Percentiles rank a stretch among this genome's conserved stretches.
These are phyloP conservation scores for Cyamopsis tetragonoloba DNA, from an alignment of 306 rosid genomes.

Conservation along the genomic window DNA sequence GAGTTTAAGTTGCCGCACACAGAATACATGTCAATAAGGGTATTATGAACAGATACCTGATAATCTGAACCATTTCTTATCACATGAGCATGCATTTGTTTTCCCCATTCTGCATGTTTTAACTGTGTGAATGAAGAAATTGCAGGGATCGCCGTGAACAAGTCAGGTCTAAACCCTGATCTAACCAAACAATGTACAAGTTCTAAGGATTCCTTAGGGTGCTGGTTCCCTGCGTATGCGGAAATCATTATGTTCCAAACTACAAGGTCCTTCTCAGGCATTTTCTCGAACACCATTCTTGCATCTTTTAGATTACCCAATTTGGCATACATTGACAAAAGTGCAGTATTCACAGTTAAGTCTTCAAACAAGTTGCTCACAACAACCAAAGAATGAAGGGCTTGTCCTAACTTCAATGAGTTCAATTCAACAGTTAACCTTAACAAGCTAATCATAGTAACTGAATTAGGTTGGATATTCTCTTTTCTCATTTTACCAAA, in stretches of 20 bases:
- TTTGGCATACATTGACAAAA: conserved; percentile 66
- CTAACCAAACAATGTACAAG: conserved; percentile 51
- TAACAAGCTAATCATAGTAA: conserved; percentile 39
- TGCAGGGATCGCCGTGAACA: conserved; percentile 63
- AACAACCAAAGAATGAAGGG: conserved; percentile 45
- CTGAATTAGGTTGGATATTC: conserved; percentile 35
- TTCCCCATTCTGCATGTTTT: conserved; percentile 45
- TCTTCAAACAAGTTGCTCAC: conserved; percentile 45
- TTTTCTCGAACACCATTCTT: conserved; percentile 47
- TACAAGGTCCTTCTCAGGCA: conserved; percentile 63
- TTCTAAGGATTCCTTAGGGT: conserved; percentile 41
- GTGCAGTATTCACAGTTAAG: conserved; percentile 57
- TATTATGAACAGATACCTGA: conserved; percentile 61
- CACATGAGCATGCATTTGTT: conserved; percentile 64
- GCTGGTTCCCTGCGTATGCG: conserved; percentile 39
- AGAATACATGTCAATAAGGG: conserved; percentile 71
- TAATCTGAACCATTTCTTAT: conserved; percentile 60
- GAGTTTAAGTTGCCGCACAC: conserved; percentile 35
- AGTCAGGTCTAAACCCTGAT: conserved; percentile 56
- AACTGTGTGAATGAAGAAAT: conserved; percentile 56
- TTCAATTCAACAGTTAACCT: conserved; percentile 43
- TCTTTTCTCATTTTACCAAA: conserved; percentile 44
- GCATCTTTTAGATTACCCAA: conserved; percentile 47
- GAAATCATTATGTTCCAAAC: conserved; percentile 80
- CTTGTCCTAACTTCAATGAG: conserved; percentile 40